Percentiles rank a stretch among this genome's conserved stretches.
Evolutionary conservation across 1,284 basidiomycete species (phyloP).

Genomic region (Wolfiporia cocos): DNA sequence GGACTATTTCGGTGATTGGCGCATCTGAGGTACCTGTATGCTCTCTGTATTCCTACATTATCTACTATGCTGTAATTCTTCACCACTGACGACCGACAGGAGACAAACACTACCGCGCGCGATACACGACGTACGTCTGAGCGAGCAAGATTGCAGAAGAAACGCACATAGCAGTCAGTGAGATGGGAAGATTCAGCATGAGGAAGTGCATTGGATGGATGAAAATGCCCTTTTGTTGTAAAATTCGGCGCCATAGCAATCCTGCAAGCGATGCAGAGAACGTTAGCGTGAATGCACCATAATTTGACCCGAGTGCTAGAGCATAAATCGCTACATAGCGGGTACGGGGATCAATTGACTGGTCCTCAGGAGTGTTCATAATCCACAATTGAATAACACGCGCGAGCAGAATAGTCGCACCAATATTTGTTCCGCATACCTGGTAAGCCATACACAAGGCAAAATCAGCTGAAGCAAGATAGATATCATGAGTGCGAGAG

Average conservation of each 20-base stretch:
- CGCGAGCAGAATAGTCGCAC: conserved; percentile 87
- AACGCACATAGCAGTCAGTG: conserved; percentile 21
- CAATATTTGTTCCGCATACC: conserved; percentile 92
- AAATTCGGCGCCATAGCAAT: conserved; percentile 79
- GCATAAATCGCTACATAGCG: conserved; percentile 43
- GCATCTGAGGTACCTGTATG: conserved; percentile 36
- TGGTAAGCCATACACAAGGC: too few species aligned
- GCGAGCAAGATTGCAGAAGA: conserved; percentile 23
- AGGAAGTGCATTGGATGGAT: conserved; percentile 71
- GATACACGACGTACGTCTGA: conserved; percentile 4
- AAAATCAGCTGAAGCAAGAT: too few species aligned
- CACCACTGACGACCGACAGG: too few species aligned
- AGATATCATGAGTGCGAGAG: conserved; percentile 2
- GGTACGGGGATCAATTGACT: conserved; percentile 21
- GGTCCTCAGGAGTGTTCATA: conserved; percentile 9
- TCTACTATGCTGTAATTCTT: background rate
- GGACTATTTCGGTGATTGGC: conserved; percentile 76
- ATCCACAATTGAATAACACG: conserved; percentile 45
- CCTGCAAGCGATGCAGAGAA: conserved; percentile 91
- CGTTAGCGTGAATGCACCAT: conserved; percentile 89
- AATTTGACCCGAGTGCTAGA: conserved; percentile 82
- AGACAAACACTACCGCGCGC: background rate
- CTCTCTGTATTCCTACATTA: background rate
- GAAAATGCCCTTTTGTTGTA: conserved; percentile 71
- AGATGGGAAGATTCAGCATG: conserved; percentile 52